Conservation (phyloP, 2,329 filamentous ascomycete genomes). For the Massarina eburnea region DNA sequence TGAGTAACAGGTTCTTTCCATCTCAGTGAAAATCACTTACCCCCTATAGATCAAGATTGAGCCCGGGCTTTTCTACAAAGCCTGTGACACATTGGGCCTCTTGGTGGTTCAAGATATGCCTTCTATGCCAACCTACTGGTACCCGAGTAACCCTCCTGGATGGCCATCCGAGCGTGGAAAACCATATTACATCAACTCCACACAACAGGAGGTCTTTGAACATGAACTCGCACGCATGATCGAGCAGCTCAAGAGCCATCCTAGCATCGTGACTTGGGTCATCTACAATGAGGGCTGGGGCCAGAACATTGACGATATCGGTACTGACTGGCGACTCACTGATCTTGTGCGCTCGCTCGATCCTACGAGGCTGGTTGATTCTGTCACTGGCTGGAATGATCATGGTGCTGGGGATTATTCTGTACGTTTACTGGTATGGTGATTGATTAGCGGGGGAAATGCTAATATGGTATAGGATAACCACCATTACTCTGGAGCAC, state of each 20-base stretch:
- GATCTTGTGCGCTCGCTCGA: conserved; percentile 60
- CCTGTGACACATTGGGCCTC: conserved; percentile 66
- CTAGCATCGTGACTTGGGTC: conserved; percentile 67
- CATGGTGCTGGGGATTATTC: conserved; percentile 66
- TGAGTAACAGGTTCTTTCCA: conserved; percentile 37
- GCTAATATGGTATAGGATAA: conserved; percentile 61
- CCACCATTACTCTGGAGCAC: conserved; percentile 70
- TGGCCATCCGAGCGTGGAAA: conserved; percentile 1
- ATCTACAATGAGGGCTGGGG: conserved; percentile 76
- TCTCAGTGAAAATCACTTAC: too few relatives aligned
- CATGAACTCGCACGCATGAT: conserved; percentile 65
- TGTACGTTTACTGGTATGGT: conserved; percentile 3
- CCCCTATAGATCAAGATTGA: conserved; percentile 63
- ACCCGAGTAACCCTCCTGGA: conserved; percentile 9
- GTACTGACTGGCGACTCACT: conserved; percentile 56
- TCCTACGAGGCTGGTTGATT: conserved; percentile 64
- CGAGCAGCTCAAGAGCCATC: conserved; percentile 64
- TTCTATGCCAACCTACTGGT: conserved; percentile 47
- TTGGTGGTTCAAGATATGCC: conserved; percentile 75
- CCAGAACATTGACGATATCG: conserved; percentile 52
- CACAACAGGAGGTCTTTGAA: conserved; percentile 62
- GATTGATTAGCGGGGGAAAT: neutral
- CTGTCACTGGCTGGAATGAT: conserved; percentile 67
- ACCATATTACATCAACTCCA: neutral
- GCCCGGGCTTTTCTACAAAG: conserved; percentile 66